Evolutionary conservation across 2,329 filamentous ascomycete species (phyloP), one percentile per base, ranked within the genome.

Genomic region (Bisporella sp.): DNA sequence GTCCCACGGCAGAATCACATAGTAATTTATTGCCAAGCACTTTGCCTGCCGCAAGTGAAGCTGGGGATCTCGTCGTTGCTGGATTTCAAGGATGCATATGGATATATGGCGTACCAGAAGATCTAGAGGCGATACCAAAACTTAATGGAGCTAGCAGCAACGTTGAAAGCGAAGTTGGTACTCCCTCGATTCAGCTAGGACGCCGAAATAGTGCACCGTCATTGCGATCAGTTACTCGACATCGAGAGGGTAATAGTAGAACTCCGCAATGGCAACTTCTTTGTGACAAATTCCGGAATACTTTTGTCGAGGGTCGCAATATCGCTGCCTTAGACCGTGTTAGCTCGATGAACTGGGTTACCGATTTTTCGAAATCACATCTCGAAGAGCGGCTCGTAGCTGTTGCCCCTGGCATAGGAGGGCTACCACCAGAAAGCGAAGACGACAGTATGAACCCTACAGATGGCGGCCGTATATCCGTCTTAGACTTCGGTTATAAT

Each of bases 51-150:
- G 78, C 84, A 2, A 86, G 81, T n/a, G 77, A 77, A 50, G 73
- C 77, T 51, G 87, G 87, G 12, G 84, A 89, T 46, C 72, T 92
- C 30, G 82, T 89, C 28, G 82, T 85, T 13, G 78, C 87, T 8
- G 87, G 85, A 1, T 91, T 91, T 57, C 75, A 85, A 51, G 81
- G 79, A 11, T 82, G 88, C 29, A 70, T 93, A 5, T 92, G 87
- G 85, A 67, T 92, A 2, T 92, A 92, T 65, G 87, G 87, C 30
- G 71, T 92, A 31, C 87, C 88, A 1, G 81, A 85, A 60, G 81
- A 87, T 58, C 69, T 90, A 21, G 85, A 87, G 62, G 77, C 82
- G 28, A 68, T 78, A 21, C 73, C 78, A 2, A 75, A 78, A 31
- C 51, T 57, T 11, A 62, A 62, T 31, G 61, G 63, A n/a, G 50